phyloP scores from a whole-genome alignment of 164 flowering plant species.

The Magnolia officinalis region DNA sequence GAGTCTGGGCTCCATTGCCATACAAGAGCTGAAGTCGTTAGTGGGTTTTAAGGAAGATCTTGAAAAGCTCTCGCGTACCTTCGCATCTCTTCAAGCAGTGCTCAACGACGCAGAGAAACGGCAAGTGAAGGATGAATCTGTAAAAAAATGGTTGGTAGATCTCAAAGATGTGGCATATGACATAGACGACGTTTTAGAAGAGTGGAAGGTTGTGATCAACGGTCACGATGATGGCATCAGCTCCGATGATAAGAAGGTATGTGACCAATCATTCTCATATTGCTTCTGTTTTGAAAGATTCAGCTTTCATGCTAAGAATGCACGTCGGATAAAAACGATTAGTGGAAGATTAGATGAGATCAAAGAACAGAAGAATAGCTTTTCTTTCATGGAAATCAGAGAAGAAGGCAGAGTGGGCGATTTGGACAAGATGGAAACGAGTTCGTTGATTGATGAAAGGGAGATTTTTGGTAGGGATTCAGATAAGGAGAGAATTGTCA shows the following conservation, averaged over 20 bases:
- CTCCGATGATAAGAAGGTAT: neutral
- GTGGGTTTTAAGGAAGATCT: conserved; percentile 13
- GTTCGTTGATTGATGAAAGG: neutral
- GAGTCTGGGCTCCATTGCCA: neutral
- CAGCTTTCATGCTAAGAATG: no score
- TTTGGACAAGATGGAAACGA: neutral
- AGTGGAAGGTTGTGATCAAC: neutral
- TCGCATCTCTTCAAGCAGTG: conserved; percentile 15
- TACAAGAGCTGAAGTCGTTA: conserved; percentile 2
- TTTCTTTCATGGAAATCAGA: neutral
- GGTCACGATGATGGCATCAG: neutral
- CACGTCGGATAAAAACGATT: neutral
- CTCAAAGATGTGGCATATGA: conserved; percentile 10
- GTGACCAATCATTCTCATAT: neutral
- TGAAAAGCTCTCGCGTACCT: conserved; percentile 7
- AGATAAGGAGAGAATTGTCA: neutral
- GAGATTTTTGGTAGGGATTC: conserved; percentile 1
- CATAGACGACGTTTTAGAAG: conserved; percentile 6
- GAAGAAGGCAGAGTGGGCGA: neutral
- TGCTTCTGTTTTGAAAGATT: neutral
- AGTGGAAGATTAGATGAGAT: conserved; percentile 1
- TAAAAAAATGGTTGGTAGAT: conserved; percentile 7
- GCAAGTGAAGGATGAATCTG: conserved; percentile 14
- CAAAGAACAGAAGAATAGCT: neutral
- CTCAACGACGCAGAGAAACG: conserved; percentile 28